phyloP scores from a whole-genome alignment of 257 asterid species.

The Nicotiana tabacum region DNA sequence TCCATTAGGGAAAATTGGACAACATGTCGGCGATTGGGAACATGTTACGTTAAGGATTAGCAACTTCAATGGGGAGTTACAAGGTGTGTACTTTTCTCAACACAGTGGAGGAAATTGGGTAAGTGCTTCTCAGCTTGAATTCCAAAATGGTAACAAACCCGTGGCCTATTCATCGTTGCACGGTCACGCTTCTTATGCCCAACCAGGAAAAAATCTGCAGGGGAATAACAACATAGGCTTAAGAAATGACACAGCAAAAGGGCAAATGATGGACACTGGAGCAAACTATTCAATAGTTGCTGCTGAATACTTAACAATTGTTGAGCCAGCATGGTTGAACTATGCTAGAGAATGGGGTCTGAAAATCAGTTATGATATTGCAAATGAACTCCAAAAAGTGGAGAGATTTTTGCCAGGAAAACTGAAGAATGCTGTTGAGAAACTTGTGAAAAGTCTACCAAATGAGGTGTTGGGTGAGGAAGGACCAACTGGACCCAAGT shows the following conservation, averaged over 20 bases:
- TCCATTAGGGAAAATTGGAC: constrained; percentile 51
- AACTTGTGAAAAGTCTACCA: constrained; percentile 45
- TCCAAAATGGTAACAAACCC: constrained; percentile 42
- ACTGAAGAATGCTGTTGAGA: constrained; percentile 38
- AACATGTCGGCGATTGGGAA: constrained; percentile 90
- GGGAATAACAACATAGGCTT: constrained; percentile 57
- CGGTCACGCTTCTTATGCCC: constrained; percentile 66
- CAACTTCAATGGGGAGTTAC: constrained; percentile 65
- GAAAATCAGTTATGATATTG: constrained; percentile 43
- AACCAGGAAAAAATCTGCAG: constrained; percentile 48
- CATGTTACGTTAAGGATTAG: constrained; percentile 77
- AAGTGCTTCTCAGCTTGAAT: constrained; percentile 44
- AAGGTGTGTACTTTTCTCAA: constrained; percentile 49
- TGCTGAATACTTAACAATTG: constrained; percentile 38
- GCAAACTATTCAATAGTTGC: constrained; percentile 28
- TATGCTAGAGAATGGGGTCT: constrained; percentile 83
- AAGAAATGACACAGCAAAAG: constrained; percentile 53
- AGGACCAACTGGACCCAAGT: constrained; percentile 85
- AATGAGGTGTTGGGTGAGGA: constrained; percentile 72
- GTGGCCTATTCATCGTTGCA: constrained; percentile 59
- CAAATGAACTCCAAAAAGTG: constrained; percentile 48
- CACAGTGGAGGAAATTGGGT: constrained; percentile 67
- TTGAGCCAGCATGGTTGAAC: constrained; percentile 63
- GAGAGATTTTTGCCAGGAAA: constrained; percentile 51
- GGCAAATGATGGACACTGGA: constrained; percentile 39